Conservation (phyloP, 805 yeast genomes). For the Kodamaea jinghongensis region DNA sequence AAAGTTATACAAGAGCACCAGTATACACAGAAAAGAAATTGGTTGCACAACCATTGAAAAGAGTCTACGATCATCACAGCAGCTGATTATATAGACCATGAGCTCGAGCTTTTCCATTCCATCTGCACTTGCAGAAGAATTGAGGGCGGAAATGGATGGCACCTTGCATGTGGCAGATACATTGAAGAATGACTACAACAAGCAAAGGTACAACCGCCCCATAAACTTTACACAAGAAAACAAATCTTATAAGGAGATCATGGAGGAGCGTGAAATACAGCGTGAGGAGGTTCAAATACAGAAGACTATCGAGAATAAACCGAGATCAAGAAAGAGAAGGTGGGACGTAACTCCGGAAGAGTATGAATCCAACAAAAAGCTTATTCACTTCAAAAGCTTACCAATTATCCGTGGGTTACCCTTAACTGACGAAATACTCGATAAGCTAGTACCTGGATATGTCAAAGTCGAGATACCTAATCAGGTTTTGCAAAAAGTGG, state of each 20-base stretch:
- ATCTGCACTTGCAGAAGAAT: slow-evolving; percentile 22
- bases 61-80: too few relatives aligned
- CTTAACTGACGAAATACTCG: slow-evolving; percentile 46
- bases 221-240: slow-evolving; percentile 17
- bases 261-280: slow-evolving; percentile 40
- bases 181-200: slow-evolving; percentile 27
- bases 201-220: slow-evolving; percentile 25
- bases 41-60: too few relatives aligned
- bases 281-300: slow-evolving; percentile 31
- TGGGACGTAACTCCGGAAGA: slow-evolving; percentile 47
- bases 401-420: slow-evolving; percentile 30
- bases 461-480: slow-evolving; percentile 42
- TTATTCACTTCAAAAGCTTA: slow-evolving; percentile 15
- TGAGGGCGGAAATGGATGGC: slow-evolving; percentile 21
- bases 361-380: slow-evolving; percentile 15
- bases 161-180: slow-evolving; percentile 12
- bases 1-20: slow-evolving; percentile 2
- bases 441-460: slow-evolving; percentile 56
- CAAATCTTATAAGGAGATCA: slow-evolving; percentile 40
- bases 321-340: slow-evolving; percentile 32
- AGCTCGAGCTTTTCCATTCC: slow-evolving; percentile 28
- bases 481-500: slow-evolving; percentile 34
- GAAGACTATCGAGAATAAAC: slow-evolving; percentile 19
- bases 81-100: too few relatives aligned
- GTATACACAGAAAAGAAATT: slow-evolving; percentile 14